Evolutionary conservation across 2,329 filamentous ascomycete species (phyloP), one percentile per base, ranked within the genome.

Genomic region (Cladorrhinum sp.): DNA sequence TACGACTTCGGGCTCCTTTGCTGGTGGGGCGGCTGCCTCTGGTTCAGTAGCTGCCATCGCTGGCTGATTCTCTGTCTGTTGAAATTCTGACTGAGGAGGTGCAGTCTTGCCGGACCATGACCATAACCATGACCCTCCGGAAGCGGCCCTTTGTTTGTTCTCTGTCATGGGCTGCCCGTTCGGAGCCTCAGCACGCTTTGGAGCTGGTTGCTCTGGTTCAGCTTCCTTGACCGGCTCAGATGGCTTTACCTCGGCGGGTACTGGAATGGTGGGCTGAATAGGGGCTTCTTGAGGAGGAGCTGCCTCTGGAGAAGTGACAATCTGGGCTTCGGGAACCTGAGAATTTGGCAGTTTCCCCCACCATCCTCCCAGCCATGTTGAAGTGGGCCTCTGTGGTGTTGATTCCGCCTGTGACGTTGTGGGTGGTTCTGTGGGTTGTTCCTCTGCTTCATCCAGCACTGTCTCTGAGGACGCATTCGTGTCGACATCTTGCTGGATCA

Each of bases 311-410:
- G 33, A 21, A 12, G 50, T 42, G 9, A 30, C 46, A 39, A 48
- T 30, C 4, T 54, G 21, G 7, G 55, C 10, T 10, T 33, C 10
- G 20, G 6, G 23, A 2, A 26, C 36, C 10, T 58, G 58, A 9
- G 54, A 14, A 2, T 58, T 59, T 42, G 69, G 52, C 39, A 77
- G 65, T 42, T 71, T 71, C 8, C 72, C 71, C 42, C 83, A 74
- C 83, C 84, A 86, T 30, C 81, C 78, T 16, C 81, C 78, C 16
- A 86, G 71, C 84, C 84, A 86, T 20, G 81, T 77, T 24, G 80
- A 77, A 6, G 80, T 74, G 21, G 75, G 61, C 24, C 64, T 57
- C 20, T 52, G 57, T n/a, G 48, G 20, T 12, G 46, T 33, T 14
- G 60, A 2, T 49, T 62, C 59, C 21, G 51, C 28, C n/a, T 21